Base-by-base conservation (phyloP, 2,329 filamentous ascomycete species). In the Fusarium devonianum region DNA sequence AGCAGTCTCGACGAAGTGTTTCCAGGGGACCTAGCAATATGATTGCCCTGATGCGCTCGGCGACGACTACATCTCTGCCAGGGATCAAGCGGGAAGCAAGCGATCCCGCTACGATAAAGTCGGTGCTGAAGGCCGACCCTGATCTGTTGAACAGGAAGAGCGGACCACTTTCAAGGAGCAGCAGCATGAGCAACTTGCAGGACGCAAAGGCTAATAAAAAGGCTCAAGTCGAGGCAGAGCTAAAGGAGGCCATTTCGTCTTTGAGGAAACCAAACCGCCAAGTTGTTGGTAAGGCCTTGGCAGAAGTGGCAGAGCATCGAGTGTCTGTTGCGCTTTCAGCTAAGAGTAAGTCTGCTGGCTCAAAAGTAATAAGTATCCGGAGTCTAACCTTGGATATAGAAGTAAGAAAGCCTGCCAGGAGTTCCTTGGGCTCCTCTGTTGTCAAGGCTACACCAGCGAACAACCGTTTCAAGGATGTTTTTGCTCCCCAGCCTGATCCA, bases 241-340 rank as follows among this genome's bases (percentile, higher is more conserved):
- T 93, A 23, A 83, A 84, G 58, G 83, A 90, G 49, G 90, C 90
- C 7, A 92, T 94, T 38, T 82, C 82, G 5, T 81, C 85, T 8
- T 69, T 93, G 30, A 86, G 88, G 67, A 90, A 86, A 69, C 90
- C 90, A 1, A 92, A 93, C 63, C 82, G 90, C 34, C 80, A 83
- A 16, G 77, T 88, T 29, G 87, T 86, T 10, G 84, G 85, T 22
- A 86, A 85, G 62, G 80, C 84, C 26, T 77, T 89, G 47, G 83
- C 81, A 4, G 87, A 90, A 57, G 86, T 83, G 18, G 80, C 83
- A 4, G 87, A 91, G 67, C 81, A 80, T 60, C 81, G 85, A 43
- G 73, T 76, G 5, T 75, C 75, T 12, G 74, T 75, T 4, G 74
- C 75, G 33, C 66, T 78, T 37, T 75, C 75, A 4, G 56, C 64